Conservation (phyloP, 345 rosid genomes). For the Zanthoxylum bungeanum region DNA sequence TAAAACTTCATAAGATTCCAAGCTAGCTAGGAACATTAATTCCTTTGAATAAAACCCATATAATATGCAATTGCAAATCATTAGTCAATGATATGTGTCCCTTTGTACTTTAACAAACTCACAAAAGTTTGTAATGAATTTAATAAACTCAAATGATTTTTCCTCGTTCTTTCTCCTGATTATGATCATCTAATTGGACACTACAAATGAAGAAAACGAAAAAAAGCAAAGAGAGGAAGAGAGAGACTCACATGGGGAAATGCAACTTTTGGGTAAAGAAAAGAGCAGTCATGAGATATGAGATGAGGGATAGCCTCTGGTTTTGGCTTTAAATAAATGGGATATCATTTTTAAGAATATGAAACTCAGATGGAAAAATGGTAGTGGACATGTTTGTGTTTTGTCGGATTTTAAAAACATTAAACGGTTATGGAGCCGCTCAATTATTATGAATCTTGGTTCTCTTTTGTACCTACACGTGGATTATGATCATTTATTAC, state of each 20-base stretch:
- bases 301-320: constrained; percentile 6
- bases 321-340: constrained; percentile 10
- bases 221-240: not conserved
- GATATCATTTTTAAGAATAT: constrained; percentile 15
- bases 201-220: not conserved
- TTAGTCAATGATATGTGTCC: constrained; percentile 27
- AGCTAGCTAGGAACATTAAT: constrained; percentile 37
- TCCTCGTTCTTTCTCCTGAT: constrained; percentile 15
- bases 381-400: constrained; percentile 37
- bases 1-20: constrained; percentile 23
- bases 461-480: constrained; percentile 24
- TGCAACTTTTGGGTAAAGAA: constrained; percentile 9
- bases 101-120: constrained; percentile 29
- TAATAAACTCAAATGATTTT: constrained; percentile 5
- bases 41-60: constrained; percentile 17
- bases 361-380: constrained; percentile 30
- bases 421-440: constrained; percentile 19
- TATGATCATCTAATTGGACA: constrained; percentile 2
- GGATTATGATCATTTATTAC: constrained; percentile 14
- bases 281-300: constrained; percentile 3
- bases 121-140: not conserved
- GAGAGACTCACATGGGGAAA: constrained; percentile 34
- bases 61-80: not conserved
- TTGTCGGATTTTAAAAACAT: constrained; percentile 37
- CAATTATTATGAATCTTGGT: not conserved